These are phyloP conservation scores for Pulicaria dysenterica DNA, from an alignment of 129 eudicot species.

Conservation along the genomic window DNA sequence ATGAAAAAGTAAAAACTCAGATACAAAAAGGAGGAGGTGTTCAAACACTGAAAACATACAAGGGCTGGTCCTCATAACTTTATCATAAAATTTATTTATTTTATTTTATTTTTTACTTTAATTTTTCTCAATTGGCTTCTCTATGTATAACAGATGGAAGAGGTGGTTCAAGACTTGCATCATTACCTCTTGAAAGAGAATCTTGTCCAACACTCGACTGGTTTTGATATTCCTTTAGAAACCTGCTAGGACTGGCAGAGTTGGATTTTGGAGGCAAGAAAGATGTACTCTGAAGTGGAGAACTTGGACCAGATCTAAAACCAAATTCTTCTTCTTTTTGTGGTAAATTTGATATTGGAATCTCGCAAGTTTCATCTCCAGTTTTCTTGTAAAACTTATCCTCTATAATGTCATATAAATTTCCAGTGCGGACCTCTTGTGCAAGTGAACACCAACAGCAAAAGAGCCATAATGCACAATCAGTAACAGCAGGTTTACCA, in stretches of 20 bases:
- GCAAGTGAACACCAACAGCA: conserved; percentile 99
- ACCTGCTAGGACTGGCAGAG: conserved; percentile 57
- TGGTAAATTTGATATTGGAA: conserved; percentile 53
- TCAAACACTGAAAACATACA: not conserved
- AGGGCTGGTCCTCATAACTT: too few species aligned
- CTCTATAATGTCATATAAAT: conserved; percentile 70
- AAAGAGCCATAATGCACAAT: conserved; percentile 87
- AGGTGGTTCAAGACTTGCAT: conserved; percentile 70
- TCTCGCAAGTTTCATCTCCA: conserved; percentile 24
- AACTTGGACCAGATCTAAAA: conserved; percentile 45
- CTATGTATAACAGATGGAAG: conserved; percentile 51
- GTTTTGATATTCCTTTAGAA: conserved; percentile 39
- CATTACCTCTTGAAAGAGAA: conserved; percentile 34
- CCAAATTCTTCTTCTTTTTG: conserved; percentile 47
- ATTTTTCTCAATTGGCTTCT: conserved; percentile 39
- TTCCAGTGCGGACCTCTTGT: conserved; percentile 94
- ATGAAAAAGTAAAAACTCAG: conserved; percentile 2
- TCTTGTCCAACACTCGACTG: conserved; percentile 44
- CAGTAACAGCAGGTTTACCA: conserved; percentile 69
- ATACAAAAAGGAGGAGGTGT: conserved; percentile 16
- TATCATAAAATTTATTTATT: conserved; percentile 10
- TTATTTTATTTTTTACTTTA: not conserved
- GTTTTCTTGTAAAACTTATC: conserved; percentile 62
- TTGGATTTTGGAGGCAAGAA: conserved; percentile 29
- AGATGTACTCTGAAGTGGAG: conserved; percentile 44